Base-by-base conservation (phyloP, 2,329 filamentous ascomycete genomes). In the Pyrenochaeta sp. region DNA sequence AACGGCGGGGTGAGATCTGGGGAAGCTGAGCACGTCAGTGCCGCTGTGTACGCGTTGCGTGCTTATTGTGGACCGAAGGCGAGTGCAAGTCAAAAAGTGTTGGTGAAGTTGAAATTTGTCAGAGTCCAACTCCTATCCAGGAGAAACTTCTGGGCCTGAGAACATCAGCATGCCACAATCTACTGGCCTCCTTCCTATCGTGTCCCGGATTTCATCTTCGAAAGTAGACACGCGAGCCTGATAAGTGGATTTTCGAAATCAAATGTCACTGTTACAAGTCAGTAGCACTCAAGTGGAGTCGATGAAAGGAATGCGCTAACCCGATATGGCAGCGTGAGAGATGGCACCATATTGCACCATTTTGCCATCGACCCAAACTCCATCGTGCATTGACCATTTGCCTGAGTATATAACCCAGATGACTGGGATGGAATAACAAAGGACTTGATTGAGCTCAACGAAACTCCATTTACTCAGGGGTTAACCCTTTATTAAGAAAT, bases 311-410 rank as follows among this genome's bases (percentile, higher is more conserved):
- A 30, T 27, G 28, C 46, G 44, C 51, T 56, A 56, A 34, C 40
- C 43, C 22, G 10, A 53, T 50, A n/a, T 28, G 41, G 56, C 32
- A 52, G 36, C 40, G 29, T 8, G 7, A 28, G 37, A 46, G 47
- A 53, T 58, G 51, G 40, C 44, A 41, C 35, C 36, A 61, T 53
- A 51, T 59, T 30, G 50, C 49, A 48, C 50, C 53, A 55, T 58
- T 46, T 45, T 23, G 23, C 28, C 32, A 31, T 44, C 13, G 30
- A 53, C 35, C 28, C 41, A 40, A 55, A 42, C 41, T 45, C 41
- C 35, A 27, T 10, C 4, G 34, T 26, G 37, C 45, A 39, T 37
- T 38, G 38, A 38, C 39, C 41, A 45, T 15, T 9, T 27, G 17
- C 18, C 11, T 19, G 11, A 34, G 9, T 34, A 34, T 34, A 34